phyloP scores from a whole-genome alignment of 129 eudicot species.

The Helianthus tuberosus region DNA sequence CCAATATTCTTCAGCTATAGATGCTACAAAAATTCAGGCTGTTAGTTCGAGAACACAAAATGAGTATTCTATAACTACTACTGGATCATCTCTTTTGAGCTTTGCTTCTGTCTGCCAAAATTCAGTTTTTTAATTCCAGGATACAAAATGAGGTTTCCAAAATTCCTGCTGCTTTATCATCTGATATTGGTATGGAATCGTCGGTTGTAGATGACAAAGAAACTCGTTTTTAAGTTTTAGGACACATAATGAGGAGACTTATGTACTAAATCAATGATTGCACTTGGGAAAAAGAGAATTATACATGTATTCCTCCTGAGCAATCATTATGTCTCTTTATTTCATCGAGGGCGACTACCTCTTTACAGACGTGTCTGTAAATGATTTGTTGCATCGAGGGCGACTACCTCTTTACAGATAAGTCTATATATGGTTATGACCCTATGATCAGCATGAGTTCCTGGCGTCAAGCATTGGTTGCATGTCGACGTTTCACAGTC shows the following conservation, averaged over 20 bases:
- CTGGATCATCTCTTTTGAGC: neutral
- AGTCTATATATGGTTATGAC: neutral
- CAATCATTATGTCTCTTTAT: neutral
- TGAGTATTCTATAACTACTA: neutral
- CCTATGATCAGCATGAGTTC: neutral
- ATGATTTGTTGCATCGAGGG: neutral
- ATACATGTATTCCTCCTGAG: neutral
- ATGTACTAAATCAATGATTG: neutral
- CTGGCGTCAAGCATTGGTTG: neutral
- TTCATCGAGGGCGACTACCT: neutral
- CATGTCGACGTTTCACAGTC: neutral
- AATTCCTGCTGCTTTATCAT: slow-evolving; percentile 2
- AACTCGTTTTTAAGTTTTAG: neutral
- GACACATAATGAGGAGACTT: neutral
- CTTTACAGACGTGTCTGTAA: neutral
- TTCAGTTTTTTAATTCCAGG: neutral
- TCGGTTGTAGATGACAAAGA: slow-evolving; percentile 11
- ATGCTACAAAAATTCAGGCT: neutral
- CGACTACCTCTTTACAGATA: too few species aligned
- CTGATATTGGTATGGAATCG: slow-evolving; percentile 9
- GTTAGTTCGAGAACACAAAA: neutral
- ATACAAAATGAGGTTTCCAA: slow-evolving; percentile 8
- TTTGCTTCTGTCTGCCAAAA: slow-evolving; percentile 14
- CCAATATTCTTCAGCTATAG: too few species aligned
- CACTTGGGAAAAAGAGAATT: neutral